Conservation (phyloP, 345 rosid species). For the Arabidopsis thaliana region TAIR10.1 NC_003070.9:18670001-18670500, state of each 20-base stretch:
- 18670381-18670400: background rate
- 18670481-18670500: too few species aligned
- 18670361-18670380: background rate
- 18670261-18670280: conserved; percentile 78
- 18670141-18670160: conserved; percentile 74
- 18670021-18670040: background rate
- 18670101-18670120: conserved; percentile 69
- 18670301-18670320: conserved; percentile 72
- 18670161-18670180: conserved; percentile 77
- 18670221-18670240: background rate
- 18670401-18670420: background rate
- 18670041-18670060: background rate
- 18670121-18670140: conserved; percentile 74
- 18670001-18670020: background rate
- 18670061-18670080: conserved; percentile 54
- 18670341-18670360: background rate
- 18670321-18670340: background rate
- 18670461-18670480: too few species aligned
- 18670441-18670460: conserved; percentile 1
- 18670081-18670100: conserved; percentile 91
- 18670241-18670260: background rate
- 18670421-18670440: background rate
- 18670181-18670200: background rate
- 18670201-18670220: background rate
- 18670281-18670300: conserved; percentile 95